Percentiles rank a stretch among this genome's conserved stretches.
These are phyloP conservation scores for Strigomonas oncopelti DNA, from an alignment of 208 protist species.

Conservation along the genomic window DNA sequence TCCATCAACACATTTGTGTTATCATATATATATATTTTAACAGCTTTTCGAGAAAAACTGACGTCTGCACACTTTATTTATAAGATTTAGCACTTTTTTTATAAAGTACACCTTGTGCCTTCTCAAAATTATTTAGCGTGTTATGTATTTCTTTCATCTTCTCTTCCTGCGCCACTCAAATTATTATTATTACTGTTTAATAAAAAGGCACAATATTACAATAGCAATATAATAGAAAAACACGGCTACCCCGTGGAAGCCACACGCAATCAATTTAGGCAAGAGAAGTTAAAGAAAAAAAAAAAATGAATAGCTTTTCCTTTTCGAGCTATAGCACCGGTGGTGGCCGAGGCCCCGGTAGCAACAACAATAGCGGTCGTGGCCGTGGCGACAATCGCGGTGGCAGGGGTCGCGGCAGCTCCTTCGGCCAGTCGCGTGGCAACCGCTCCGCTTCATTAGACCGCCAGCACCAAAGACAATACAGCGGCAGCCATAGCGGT, in stretches of 20 bases:
- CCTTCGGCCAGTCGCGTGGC: background rate
- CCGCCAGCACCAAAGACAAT: background rate
- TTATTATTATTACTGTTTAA: constrained; percentile 2
- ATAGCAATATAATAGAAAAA: constrained; percentile 4
- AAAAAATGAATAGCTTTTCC: background rate
- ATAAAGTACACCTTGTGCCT: background rate
- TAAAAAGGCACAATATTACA: background rate
- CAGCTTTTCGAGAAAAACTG: background rate
- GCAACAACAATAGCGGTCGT: background rate
- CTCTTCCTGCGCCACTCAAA: background rate
- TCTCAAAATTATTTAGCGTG: background rate
- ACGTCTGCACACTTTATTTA: background rate
- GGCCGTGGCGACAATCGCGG: background rate
- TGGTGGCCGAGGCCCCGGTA: background rate
- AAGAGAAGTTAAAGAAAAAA: background rate
- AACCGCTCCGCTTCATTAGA: background rate
- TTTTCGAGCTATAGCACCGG: background rate
- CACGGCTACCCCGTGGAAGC: too few relatives aligned
- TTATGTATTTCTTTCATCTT: background rate
- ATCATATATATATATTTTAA: constrained; percentile 4
- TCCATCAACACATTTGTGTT: background rate
- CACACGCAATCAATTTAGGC: background rate
- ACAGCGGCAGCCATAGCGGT: background rate
- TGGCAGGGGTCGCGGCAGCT: background rate
- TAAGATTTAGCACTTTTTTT: constrained; percentile 1